Percentiles rank a stretch among this genome's conserved stretches.
Evolutionary conservation across 495 filamentous ascomycete species (phyloP).

Genomic region (Xylaria cubensis): DNA sequence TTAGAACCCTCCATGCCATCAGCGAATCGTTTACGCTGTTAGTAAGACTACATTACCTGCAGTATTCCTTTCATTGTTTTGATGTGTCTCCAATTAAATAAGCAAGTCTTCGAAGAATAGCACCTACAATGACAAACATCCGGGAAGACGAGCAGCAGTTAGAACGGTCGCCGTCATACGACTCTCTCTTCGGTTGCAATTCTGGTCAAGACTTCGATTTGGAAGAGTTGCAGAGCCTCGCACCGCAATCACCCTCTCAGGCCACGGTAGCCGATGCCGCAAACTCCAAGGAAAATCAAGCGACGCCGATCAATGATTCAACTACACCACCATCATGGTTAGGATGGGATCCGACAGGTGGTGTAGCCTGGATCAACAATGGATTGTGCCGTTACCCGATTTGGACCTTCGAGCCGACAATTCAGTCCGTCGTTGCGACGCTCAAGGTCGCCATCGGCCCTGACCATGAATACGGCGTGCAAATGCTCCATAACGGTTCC

Average conservation of each 20-base stretch:
- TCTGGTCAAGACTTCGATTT: background rate
- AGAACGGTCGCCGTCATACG: constrained; percentile 14
- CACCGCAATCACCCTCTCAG: background rate
- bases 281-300: background rate
- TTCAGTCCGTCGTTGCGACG: constrained; percentile 30
- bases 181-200: constrained; percentile 31
- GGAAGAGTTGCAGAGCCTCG: background rate
- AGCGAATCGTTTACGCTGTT: background rate
- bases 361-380: constrained; percentile 30
- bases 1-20: no score
- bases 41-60: background rate
- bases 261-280: background rate
- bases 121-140: background rate
- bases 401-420: constrained; percentile 34
- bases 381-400: constrained; percentile 16
- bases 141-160: background rate
- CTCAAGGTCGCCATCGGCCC: constrained; percentile 24
- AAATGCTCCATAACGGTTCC: constrained; percentile 33
- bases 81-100: background rate
- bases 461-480: constrained; percentile 25
- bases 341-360: constrained; percentile 17
- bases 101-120: background rate
- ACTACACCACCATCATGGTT: background rate
- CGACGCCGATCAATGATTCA: background rate
- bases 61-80: background rate